Evolutionary conservation across 2,329 filamentous ascomycete species (phyloP).

Genomic region (Botrytis pseudocinerea): DNA sequence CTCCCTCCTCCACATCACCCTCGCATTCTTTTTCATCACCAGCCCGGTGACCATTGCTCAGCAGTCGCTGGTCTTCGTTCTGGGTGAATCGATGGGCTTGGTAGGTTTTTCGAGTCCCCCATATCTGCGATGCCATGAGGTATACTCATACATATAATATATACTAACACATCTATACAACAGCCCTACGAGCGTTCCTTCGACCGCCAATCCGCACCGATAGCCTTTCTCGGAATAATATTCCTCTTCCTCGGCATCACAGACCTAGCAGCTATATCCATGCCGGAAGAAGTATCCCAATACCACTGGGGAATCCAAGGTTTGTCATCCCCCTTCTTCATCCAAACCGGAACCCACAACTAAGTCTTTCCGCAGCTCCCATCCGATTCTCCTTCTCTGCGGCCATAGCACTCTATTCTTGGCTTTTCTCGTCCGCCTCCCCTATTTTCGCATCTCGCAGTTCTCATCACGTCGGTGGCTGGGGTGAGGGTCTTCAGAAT

Average conservation of each 20-base stretch:
- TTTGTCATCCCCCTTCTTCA: conserved; percentile 58
- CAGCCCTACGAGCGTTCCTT: conserved; percentile 68
- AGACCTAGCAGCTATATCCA: conserved; percentile 66
- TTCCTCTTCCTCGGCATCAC: conserved; percentile 61
- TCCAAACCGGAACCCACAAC: background rate
- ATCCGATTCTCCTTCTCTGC: conserved; percentile 67
- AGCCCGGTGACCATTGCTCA: conserved; percentile 71
- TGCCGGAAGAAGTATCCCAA: conserved; percentile 65
- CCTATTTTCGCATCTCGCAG: conserved; percentile 48
- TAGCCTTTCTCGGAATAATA: conserved; percentile 71
- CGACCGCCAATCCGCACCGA: conserved; percentile 66
- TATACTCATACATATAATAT: background rate
- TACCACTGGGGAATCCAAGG: conserved; percentile 65
- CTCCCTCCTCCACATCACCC: conserved; percentile 79
- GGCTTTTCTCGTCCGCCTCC: conserved; percentile 56
- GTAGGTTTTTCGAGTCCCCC: conserved; percentile 49
- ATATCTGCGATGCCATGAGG: background rate
- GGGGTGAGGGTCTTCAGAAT: conserved; percentile 74
- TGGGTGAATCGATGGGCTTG: conserved; percentile 82
- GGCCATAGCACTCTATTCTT: conserved; percentile 62
- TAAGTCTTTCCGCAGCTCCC: conserved; percentile 47
- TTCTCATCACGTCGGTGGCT: conserved; percentile 46
- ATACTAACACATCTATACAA: conserved; percentile 21
- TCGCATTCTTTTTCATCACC: conserved; percentile 81
- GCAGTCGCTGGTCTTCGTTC: conserved; percentile 75